Percentiles rank a stretch among this genome's conserved stretches.
These are phyloP conservation scores for Pseudogymnoascus sp. DNA, from an alignment of 2,329 filamentous ascomycete species.

Conservation along the genomic window DNA sequence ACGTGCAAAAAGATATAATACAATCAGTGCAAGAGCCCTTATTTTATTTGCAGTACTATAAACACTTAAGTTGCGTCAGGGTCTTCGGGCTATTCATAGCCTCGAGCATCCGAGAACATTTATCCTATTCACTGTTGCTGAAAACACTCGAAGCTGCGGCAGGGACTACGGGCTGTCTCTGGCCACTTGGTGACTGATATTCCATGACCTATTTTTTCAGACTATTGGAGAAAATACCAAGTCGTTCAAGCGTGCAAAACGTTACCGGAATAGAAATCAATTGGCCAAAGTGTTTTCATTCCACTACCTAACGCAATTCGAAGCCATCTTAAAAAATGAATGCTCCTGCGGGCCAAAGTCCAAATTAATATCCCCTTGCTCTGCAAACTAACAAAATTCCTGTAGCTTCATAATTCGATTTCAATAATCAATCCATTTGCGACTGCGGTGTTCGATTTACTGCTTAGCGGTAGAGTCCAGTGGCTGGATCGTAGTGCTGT, in stretches of 20 bases:
- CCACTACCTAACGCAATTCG: background rate
- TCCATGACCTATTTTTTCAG: too few relatives aligned
- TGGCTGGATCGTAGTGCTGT: conserved; percentile 24
- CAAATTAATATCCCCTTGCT: background rate
- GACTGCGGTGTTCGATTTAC: background rate
- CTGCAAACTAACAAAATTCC: background rate
- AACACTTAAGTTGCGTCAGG: too few relatives aligned
- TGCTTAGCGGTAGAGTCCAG: conserved; percentile 15
- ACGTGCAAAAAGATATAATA: too few relatives aligned
- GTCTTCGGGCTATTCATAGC: too few relatives aligned
- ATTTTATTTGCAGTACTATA: too few relatives aligned
- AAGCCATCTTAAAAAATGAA: background rate
- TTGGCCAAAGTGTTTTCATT: conserved; percentile 3
- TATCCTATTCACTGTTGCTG: too few relatives aligned
- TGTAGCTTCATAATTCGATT: background rate
- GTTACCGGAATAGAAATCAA: background rate
- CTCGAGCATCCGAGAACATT: too few relatives aligned
- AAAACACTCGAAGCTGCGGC: too few relatives aligned
- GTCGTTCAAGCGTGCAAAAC: background rate
- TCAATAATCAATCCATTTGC: conserved; percentile 8
- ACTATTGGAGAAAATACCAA: too few relatives aligned
- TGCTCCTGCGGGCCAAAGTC: conserved; percentile 13
- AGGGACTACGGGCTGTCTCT: too few relatives aligned
- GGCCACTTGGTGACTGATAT: too few relatives aligned
- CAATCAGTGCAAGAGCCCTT: too few relatives aligned